Conservation (phyloP, 2,329 filamentous ascomycete species). For the Colletotrichum theobromicola region DNA sequence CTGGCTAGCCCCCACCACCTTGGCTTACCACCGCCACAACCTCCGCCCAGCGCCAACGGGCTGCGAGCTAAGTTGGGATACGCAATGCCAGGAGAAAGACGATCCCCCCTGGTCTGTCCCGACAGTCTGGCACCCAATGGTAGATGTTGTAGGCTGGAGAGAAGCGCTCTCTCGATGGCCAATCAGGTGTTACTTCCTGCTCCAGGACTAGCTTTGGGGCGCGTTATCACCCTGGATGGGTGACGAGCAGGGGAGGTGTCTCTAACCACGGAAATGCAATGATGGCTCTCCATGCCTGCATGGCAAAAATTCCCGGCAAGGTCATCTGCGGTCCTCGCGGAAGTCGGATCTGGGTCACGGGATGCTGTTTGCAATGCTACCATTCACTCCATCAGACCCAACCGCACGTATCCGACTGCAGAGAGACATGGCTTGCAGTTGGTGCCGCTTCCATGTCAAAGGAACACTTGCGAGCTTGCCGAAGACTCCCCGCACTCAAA, state of each 20-base stretch:
- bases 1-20: background rate
- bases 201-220: too few relatives aligned
- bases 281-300: background rate
- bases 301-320: constrained; percentile 7
- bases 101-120: background rate
- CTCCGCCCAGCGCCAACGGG: background rate
- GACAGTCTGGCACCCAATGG: constrained; percentile 1
- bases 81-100: background rate
- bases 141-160: background rate
- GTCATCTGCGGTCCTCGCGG: background rate
- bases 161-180: too few relatives aligned
- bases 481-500: background rate
- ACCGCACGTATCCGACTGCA: background rate
- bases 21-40: background rate
- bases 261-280: background rate
- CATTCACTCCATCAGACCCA: background rate
- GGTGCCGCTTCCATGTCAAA: background rate
- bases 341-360: background rate
- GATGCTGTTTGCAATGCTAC: background rate
- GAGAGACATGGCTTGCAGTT: background rate
- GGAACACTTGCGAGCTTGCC: background rate
- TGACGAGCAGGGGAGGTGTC: background rate
- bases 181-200: too few relatives aligned
- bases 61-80: background rate
- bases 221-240: background rate